Conservation (phyloP, 805 yeast species). For the Yarrowia deformans region DNA sequence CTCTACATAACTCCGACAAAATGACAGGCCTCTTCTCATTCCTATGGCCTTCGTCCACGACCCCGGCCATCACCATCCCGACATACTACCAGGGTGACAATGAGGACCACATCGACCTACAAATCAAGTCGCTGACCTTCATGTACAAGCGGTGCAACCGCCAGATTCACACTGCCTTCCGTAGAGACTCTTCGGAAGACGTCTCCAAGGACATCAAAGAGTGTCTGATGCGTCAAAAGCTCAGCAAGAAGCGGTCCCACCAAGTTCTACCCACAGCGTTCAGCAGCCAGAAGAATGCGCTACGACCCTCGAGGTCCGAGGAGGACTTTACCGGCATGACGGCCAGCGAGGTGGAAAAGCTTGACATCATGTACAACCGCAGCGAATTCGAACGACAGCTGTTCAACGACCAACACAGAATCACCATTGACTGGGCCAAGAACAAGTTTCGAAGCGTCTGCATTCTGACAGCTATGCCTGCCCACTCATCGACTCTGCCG, state of each 20-base stretch:
- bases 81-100: slow-evolving; percentile 56
- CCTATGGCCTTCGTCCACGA: slow-evolving; percentile 44
- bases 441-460: slow-evolving; percentile 71
- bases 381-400: slow-evolving; percentile 55
- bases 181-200: slow-evolving; percentile 32
- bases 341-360: slow-evolving; percentile 50
- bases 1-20: background rate
- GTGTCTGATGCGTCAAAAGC: slow-evolving; percentile 33
- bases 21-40: slow-evolving; percentile 43
- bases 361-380: slow-evolving; percentile 65
- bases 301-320: slow-evolving; percentile 26
- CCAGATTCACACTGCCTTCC: slow-evolving; percentile 23
- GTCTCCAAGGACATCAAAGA: slow-evolving; percentile 19
- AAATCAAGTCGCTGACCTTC: slow-evolving; percentile 65
- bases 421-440: slow-evolving; percentile 69
- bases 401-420: slow-evolving; percentile 65
- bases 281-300: background rate
- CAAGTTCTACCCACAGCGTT: slow-evolving; percentile 23
- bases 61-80: slow-evolving; percentile 58
- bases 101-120: slow-evolving; percentile 68
- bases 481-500: slow-evolving; percentile 49
- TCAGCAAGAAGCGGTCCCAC: slow-evolving; percentile 28
- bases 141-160: slow-evolving; percentile 59
- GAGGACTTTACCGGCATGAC: slow-evolving; percentile 44
- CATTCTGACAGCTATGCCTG: slow-evolving; percentile 61